phyloP scores from a whole-genome alignment of 805 yeast species.

The Lachancea nothofagi region DNA sequence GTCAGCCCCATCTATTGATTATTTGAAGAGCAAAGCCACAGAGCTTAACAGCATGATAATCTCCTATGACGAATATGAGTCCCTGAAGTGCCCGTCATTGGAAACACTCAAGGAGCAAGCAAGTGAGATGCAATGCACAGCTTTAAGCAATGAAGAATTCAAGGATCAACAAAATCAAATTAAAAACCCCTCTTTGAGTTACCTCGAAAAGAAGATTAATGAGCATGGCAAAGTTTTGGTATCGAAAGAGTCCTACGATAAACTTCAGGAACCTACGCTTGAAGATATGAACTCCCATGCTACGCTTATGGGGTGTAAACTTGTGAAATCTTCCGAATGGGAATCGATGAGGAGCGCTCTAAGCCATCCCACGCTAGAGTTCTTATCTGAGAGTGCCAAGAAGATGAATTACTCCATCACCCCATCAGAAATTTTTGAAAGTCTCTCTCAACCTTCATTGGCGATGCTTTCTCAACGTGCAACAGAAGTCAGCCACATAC shows the following conservation, averaged over 20 bases:
- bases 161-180: neutral
- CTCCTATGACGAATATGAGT: neutral
- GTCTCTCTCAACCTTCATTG: neutral
- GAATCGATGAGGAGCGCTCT: neutral
- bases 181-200: constrained; percentile 12
- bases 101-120: neutral
- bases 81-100: constrained; percentile 2
- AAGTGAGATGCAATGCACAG: neutral
- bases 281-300: constrained; percentile 13
- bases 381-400: constrained; percentile 12
- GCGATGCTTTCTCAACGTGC: neutral
- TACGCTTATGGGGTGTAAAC: neutral
- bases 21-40: constrained; percentile 1
- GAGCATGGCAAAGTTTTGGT: constrained; percentile 11
- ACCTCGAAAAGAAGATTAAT: constrained; percentile 11
- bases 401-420: constrained; percentile 10
- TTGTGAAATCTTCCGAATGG: neutral
- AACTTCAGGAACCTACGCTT: constrained; percentile 12
- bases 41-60: neutral
- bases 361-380: constrained; percentile 12
- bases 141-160: neutral
- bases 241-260: constrained; percentile 10
- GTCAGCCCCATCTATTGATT: neutral
- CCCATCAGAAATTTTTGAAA: neutral
- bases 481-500: neutral